phyloP scores from a whole-genome alignment of 805 yeast genomes.

The Ogataea zsoltii region DNA sequence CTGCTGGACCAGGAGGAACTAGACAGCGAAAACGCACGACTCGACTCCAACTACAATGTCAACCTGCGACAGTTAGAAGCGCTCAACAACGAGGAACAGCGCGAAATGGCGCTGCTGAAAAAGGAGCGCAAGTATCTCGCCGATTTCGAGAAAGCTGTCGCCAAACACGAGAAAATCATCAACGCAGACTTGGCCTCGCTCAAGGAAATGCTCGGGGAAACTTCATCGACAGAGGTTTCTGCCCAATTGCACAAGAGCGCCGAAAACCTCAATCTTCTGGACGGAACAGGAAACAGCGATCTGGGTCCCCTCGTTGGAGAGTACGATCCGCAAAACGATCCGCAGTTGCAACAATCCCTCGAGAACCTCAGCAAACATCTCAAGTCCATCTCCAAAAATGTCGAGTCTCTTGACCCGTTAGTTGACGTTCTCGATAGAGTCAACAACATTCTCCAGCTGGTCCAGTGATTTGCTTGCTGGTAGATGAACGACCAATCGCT shows the following conservation, averaged over 20 bases:
- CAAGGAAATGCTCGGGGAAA: slow-evolving; percentile 5
- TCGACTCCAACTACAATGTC: slow-evolving; percentile 28
- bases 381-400: slow-evolving; percentile 17
- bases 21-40: slow-evolving; percentile 21
- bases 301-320: background rate
- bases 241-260: background rate
- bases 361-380: slow-evolving; percentile 14
- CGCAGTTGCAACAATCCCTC: slow-evolving; percentile 13
- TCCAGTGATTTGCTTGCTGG: background rate
- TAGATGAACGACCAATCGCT: too few relatives aligned
- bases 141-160: slow-evolving; percentile 19
- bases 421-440: slow-evolving; percentile 20
- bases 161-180: slow-evolving; percentile 16
- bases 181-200: slow-evolving; percentile 14
- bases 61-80: slow-evolving; percentile 30
- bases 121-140: slow-evolving; percentile 23
- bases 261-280: slow-evolving; percentile 8
- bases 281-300: background rate
- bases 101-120: slow-evolving; percentile 21
- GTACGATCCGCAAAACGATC: slow-evolving; percentile 20
- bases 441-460: slow-evolving; percentile 20
- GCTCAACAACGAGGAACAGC: slow-evolving; percentile 22
- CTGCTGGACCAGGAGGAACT: slow-evolving; percentile 30
- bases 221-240: background rate
- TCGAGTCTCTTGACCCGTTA: slow-evolving; percentile 18